Evolutionary conservation across 306 rosid species (phyloP).

Genomic region (Cicer cuneatum): DNA sequence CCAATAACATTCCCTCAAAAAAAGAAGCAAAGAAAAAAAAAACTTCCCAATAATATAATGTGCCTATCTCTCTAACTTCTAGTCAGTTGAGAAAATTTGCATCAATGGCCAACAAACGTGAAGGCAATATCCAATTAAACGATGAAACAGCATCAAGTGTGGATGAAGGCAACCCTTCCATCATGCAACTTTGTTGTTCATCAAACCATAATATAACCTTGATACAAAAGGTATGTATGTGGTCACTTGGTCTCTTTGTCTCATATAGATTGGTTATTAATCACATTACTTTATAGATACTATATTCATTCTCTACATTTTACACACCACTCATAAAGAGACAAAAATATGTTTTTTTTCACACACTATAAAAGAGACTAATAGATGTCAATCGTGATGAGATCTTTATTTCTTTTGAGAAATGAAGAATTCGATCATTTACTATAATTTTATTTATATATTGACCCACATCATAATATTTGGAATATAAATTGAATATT

Average conservation of each 20-base stretch:
- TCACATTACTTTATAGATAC: background rate
- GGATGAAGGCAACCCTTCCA: conserved; percentile 38
- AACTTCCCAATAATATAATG: background rate
- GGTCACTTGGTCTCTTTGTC: background rate
- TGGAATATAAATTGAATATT: no score
- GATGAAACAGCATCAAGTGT: conserved; percentile 27
- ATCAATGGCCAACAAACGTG: conserved; percentile 33
- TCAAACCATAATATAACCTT: conserved; percentile 33
- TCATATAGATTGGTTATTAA: background rate
- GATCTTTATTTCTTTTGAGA: no score
- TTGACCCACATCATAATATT: no score
- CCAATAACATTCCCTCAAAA: background rate
- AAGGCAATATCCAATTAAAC: background rate
- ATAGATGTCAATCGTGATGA: no score
- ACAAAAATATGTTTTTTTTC: no score
- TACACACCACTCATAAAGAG: no score
- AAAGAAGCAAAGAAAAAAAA: no score
- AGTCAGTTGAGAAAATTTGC: background rate
- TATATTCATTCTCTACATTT: no score
- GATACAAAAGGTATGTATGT: conserved; percentile 37
- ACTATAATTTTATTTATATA: no score
- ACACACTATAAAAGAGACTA: no score
- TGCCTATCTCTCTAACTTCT: background rate
- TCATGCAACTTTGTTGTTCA: conserved; percentile 31
- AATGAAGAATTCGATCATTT: no score